Base-by-base conservation (phyloP, 2,329 filamentous ascomycete species). In the Aureobasidium musti region DNA sequence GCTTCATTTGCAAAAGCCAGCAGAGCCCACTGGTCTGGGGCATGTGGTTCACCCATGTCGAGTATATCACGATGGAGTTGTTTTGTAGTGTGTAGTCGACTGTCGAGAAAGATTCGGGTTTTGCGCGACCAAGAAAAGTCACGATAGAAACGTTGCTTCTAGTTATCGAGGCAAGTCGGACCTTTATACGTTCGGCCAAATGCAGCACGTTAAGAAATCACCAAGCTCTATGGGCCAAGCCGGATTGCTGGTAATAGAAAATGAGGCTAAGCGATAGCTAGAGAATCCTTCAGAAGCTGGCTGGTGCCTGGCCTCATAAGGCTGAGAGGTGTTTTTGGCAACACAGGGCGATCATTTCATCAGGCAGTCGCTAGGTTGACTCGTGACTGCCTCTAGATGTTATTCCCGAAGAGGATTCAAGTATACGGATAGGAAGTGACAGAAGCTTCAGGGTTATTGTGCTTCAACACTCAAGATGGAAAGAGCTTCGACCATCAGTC, bases 201-300 rank as follows among this genome's bases (percentile, higher is more conserved):
- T 26, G 35, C 21, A 19, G 10, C 21, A 39, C n/a, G 7, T 39
- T 7, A 7, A 28, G 5, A 21, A 17, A 41, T 28, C 13, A 33
- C 1, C 26, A 59, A 59, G 54, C 37, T 59, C 23, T 45, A 21
- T n/a, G 5, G 21, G 37, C 54, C 54, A 59, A 59, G 37, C 39
- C 37, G 54, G 39, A 28, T 41, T 41, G 23, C 8, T 30, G 23
- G 39, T 39, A 33, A 39, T 56, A 21, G 10, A 30, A 33, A 30
- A 43, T 45, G 54, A 43, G 37, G 54, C 54, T 45, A 59, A 33
- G 39, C 52, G 26, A 30, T 43, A n/a, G 37, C 37, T n/a, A 8
- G 37, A 26, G 26, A 59, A 59, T 59, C 54, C 54, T 59, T 59
- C 39, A 6, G 26, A 45, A 11, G 54, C 35, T 59, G 39, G 49